A percentile compares a stretch with the other conserved stretches of the same genome.
phyloP scores from a whole-genome alignment of 345 rosid species.

The Firmiana major region DNA sequence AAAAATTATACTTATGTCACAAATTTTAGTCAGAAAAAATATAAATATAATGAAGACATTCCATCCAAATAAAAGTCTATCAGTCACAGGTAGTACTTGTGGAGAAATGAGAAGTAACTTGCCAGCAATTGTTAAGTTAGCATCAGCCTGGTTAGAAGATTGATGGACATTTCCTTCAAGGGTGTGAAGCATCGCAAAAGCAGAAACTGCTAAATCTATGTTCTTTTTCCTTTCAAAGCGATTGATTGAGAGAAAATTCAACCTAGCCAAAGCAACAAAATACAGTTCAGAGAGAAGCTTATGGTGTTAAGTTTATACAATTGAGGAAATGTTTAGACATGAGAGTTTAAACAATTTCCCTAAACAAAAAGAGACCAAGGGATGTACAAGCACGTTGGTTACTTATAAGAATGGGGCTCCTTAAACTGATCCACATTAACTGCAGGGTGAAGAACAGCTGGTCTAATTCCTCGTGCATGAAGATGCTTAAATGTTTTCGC shows the following conservation, averaged over 20 bases:
- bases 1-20: neutral
- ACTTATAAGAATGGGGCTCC: slow-evolving; percentile 54
- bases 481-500: slow-evolving; percentile 80
- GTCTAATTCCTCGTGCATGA: slow-evolving; percentile 59
- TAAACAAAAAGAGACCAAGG: slow-evolving; percentile 25
- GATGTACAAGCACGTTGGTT: slow-evolving; percentile 33
- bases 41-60: neutral
- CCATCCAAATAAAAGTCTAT: neutral
- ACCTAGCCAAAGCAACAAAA: slow-evolving; percentile 37
- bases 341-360: slow-evolving; percentile 3
- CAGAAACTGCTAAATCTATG: slow-evolving; percentile 79
- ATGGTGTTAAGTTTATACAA: neutral
- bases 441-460: slow-evolving; percentile 86
- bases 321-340: neutral
- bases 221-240: slow-evolving; percentile 93
- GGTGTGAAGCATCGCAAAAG: slow-evolving; percentile 64
- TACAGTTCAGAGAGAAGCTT: neutral
- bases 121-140: slow-evolving; percentile 73
- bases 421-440: slow-evolving; percentile 79
- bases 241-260: slow-evolving; percentile 80
- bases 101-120: slow-evolving; percentile 22
- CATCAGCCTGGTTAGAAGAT: slow-evolving; percentile 30
- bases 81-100: too few relatives aligned
- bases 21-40: neutral
- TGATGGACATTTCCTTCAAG: slow-evolving; percentile 31